A percentile compares a stretch with the other conserved stretches of the same genome.
Evolutionary conservation across 2,329 filamentous ascomycete species (phyloP).

Genomic region (Pseudogymnoascus sp.): DNA sequence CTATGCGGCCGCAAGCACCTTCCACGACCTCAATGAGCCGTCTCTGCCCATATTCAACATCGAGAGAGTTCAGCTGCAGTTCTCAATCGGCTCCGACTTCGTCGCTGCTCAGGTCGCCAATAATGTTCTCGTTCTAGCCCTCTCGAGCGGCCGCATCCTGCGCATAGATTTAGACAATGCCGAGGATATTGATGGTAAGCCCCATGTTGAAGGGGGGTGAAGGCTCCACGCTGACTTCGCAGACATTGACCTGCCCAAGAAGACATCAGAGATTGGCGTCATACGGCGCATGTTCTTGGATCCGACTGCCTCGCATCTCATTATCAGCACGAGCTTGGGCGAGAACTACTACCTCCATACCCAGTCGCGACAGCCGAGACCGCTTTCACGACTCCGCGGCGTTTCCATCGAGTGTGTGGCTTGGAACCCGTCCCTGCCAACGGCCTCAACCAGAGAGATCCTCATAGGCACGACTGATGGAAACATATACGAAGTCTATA

Average conservation of each 20-base stretch:
- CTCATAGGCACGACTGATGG: constrained; percentile 87
- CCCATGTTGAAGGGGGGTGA: not conserved
- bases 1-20: constrained; percentile 59
- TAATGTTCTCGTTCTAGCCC: constrained; percentile 86
- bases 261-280: constrained; percentile 79
- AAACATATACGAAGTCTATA: constrained; percentile 88
- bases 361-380: constrained; percentile 80
- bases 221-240: constrained; percentile 9
- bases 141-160: constrained; percentile 86
- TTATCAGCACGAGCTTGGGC: constrained; percentile 82
- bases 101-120: constrained; percentile 95
- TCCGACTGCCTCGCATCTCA: constrained; percentile 86
- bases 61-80: constrained; percentile 85
- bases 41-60: constrained; percentile 88
- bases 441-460: constrained; percentile 90
- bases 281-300: constrained; percentile 97
- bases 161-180: constrained; percentile 90
- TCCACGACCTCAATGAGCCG: constrained; percentile 51
- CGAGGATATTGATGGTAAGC: constrained; percentile 81
- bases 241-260: constrained; percentile 97
- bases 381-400: constrained; percentile 72
- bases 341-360: constrained; percentile 98
- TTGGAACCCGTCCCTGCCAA: constrained; percentile 91
- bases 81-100: constrained; percentile 90
- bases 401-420: constrained; percentile 83